Evolutionary conservation across 2,329 filamentous ascomycete genomes (phyloP), one percentile per base, ranked within the genome.

Genomic region (Diaporthe citri): DNA sequence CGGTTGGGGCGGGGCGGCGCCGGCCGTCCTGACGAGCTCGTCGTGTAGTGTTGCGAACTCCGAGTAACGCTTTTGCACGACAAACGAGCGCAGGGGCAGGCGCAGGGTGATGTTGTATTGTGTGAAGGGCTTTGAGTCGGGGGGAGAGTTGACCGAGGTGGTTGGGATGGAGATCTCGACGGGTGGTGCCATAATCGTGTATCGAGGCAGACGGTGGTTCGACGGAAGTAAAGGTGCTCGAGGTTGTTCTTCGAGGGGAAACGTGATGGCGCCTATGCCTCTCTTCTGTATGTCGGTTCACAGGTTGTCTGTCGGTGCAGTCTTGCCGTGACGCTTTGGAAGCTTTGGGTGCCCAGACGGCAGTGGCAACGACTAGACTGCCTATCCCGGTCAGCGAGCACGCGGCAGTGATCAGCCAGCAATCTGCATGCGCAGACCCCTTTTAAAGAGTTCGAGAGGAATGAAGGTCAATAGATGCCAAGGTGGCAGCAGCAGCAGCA

Each of bases 1-100:
- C 0, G 93, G 85, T 1, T 87, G 86, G 0, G 94, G 94, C 10
- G 94, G 94, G 28, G 93, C 83, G 31, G 86, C 81, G 79, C 91
- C 91, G 74, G 92, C 89, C 67, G 91, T 86, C 55, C 88, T 85
- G 28, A 87, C 87, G 12, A 97, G 88, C 5, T 89, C 84, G 41
- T 86, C 83, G 84, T 97, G 91, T 22, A 97, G 90, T 62, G 87
- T 82, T 73, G 87, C 86, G 81, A 97, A 97, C 82, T 97, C 94
- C 71, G 92, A 95, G 87, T 96, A 97, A 79, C 94, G 93, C 84
- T 96, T 96, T 80, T 92, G 91, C 7, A 95, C 88, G 77, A 93
- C 92, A 79, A 93, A 94, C 6, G 93, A 93, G 64, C 93, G 91
- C 20, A 96, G 89, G 0, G 94, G 94, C 1, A 95, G 91, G 69